phyloP scores from a whole-genome alignment of 75 land plant genomes.

The Cryptomeria japonica region DNA sequence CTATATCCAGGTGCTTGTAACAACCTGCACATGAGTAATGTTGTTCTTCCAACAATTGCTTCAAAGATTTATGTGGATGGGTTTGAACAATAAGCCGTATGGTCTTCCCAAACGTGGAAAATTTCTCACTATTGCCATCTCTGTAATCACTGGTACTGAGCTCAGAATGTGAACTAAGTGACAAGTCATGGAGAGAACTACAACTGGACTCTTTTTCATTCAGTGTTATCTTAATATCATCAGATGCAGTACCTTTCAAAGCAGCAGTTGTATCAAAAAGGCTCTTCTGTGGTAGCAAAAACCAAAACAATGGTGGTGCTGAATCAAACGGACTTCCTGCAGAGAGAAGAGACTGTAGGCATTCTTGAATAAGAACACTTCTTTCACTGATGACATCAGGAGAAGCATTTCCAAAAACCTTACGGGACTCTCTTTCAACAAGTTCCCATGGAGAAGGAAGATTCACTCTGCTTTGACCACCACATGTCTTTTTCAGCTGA shows the following conservation, averaged over 20 bases:
- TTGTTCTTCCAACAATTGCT: slow-evolving; percentile 71
- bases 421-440: slow-evolving; percentile 78
- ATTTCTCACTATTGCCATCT: slow-evolving; percentile 7
- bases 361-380: slow-evolving; percentile 85
- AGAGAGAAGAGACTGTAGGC: slow-evolving; percentile 73
- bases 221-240: background rate
- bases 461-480: slow-evolving; percentile 31
- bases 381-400: slow-evolving; percentile 81
- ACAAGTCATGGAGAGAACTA: background rate
- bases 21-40: slow-evolving; percentile 92
- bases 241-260: background rate
- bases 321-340: slow-evolving; percentile 52
- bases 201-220: background rate
- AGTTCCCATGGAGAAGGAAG: slow-evolving; percentile 84
- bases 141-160: slow-evolving; percentile 10
- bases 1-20: slow-evolving; percentile 60
- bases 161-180: slow-evolving; percentile 27
- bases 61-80: slow-evolving; percentile 61
- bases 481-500: slow-evolving; percentile 47
- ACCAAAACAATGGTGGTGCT: slow-evolving; percentile 55
- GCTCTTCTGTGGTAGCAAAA: slow-evolving; percentile 54
- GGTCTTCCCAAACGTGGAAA: slow-evolving; percentile 67
- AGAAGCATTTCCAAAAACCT: slow-evolving; percentile 87
- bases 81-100: slow-evolving; percentile 67
- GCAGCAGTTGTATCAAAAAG: background rate